phyloP scores from a whole-genome alignment of 306 rosid genomes.

The Prunus mume region DNA sequence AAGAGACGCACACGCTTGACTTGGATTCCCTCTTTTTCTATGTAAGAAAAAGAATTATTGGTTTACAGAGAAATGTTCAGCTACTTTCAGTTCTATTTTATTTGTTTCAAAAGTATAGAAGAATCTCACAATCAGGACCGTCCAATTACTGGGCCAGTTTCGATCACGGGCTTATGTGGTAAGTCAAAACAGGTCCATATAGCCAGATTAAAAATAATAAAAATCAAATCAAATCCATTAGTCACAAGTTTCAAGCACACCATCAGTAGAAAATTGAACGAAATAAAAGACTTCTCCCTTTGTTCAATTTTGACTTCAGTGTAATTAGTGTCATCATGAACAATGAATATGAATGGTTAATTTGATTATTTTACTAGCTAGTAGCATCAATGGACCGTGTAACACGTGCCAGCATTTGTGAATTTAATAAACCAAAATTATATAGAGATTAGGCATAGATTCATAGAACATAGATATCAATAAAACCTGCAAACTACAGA shows the following conservation, averaged over 20 bases:
- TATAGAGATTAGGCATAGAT: too few species aligned
- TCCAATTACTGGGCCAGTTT: not conserved
- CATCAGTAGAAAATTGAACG: not conserved
- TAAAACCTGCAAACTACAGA: too few species aligned
- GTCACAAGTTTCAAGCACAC: not conserved
- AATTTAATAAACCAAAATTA: too few species aligned
- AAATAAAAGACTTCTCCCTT: not conserved
- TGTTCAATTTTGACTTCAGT: not conserved
- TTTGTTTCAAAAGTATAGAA: not conserved
- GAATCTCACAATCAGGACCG: slow-evolving; percentile 5
- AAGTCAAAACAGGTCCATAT: not conserved
- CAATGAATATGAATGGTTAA: too few species aligned
- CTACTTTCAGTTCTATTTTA: slow-evolving; percentile 15
- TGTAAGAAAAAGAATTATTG: slow-evolving; percentile 6
- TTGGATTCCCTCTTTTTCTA: not conserved
- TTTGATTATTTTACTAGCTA: not conserved
- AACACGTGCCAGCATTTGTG: not conserved
- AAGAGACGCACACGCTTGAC: slow-evolving; percentile 3
- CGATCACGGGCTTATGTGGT: not conserved
- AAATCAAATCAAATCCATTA: not conserved
- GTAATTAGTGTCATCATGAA: not conserved
- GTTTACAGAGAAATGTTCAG: not conserved
- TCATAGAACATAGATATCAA: too few species aligned
- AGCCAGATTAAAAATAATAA: not conserved
- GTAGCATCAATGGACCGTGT: too few species aligned